Evolutionary conservation across 495 filamentous ascomycete genomes (phyloP).

Genomic region (Penicillium chermesinum): DNA sequence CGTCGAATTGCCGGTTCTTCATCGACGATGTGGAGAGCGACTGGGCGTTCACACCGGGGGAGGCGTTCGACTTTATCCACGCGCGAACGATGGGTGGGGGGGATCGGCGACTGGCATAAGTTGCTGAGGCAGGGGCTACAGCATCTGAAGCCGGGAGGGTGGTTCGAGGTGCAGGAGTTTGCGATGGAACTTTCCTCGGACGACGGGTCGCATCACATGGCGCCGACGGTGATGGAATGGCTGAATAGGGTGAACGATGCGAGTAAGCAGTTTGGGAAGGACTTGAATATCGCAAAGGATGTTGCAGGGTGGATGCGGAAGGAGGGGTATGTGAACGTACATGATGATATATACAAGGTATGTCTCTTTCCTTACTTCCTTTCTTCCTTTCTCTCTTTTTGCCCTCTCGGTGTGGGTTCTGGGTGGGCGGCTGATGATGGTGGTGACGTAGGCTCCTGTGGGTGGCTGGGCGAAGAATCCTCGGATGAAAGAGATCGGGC

Average conservation of each 20-base stretch:
- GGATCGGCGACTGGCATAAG: slow-evolving; percentile 43
- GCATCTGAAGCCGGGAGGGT: slow-evolving; percentile 50
- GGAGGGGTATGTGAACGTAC: slow-evolving; percentile 32
- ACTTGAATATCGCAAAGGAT: slow-evolving; percentile 28
- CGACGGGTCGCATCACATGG: slow-evolving; percentile 32
- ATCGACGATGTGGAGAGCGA: slow-evolving; percentile 48
- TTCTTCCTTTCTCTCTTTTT: not conserved
- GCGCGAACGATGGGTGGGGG: slow-evolving; percentile 41
- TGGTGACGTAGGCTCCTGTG: slow-evolving; percentile 30
- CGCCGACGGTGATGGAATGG: slow-evolving; percentile 22
- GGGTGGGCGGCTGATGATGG: not conserved
- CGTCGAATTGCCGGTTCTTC: slow-evolving; percentile 45
- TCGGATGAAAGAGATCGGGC: slow-evolving; percentile 47
- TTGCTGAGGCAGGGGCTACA: slow-evolving; percentile 29
- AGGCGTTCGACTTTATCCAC: slow-evolving; percentile 45
- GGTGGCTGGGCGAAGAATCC: slow-evolving; percentile 49
- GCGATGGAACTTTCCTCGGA: slow-evolving; percentile 32
- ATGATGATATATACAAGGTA: slow-evolving; percentile 40
- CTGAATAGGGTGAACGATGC: slow-evolving; percentile 25
- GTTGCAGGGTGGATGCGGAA: slow-evolving; percentile 24
- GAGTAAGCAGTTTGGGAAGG: slow-evolving; percentile 35
- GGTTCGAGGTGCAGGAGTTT: slow-evolving; percentile 53
- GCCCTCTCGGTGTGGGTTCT: too few species aligned
- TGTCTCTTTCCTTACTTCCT: not conserved
- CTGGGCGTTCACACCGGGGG: slow-evolving; percentile 40